Evolutionary conservation across 2,329 filamentous ascomycete species (phyloP), one percentile per base, ranked within the genome.

Genomic region (Colletotrichum somersetense): DNA sequence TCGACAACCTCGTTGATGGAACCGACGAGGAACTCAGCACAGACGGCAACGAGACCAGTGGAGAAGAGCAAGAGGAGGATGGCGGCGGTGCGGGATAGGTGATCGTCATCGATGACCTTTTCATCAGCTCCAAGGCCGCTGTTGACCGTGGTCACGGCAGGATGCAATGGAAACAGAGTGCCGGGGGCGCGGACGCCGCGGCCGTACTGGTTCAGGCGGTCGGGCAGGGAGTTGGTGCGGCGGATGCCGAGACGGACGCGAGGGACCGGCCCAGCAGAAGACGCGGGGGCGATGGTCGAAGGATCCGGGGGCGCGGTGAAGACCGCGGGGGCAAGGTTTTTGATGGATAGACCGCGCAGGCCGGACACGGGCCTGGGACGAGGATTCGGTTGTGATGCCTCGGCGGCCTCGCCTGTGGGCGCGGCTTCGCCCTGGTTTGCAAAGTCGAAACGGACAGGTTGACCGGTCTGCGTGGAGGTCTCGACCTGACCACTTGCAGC

Each of bases 141-240:
- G 8, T 77, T 78, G 7, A 85, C 70, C 0, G 81, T 77, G 1
- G 80, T 79, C 6, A 83, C 76, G 0, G 87, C 83, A 16, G 86
- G 77, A 66, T 85, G 83, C 20, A 85, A 80, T 1, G 87, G 86
- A 52, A 88, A 79, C 81, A 88, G 83, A 42, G 83, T 83, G 7
- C 87, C 86, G 0, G 87, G 85, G 1, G 87, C 78, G 5, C 87
- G 85, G 44, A 83, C 75, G 35, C 79, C 76, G 5, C 44, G 30
- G 23, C 63, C 66, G 44, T 80, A 75, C 30, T 83, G 79, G 72
- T 88, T 89, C 11, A 94, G 86, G 23, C 91, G 88, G 76, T 92
- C 91, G 0, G 93, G 93, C 2, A 95, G 86, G 0, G 93, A 95
- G 78, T 89, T 93, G 26, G 92, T 93, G 66, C 93, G 88, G 67